phyloP scores from a whole-genome alignment of 2,329 filamentous ascomycete species.

The Onygenales sp. region DNA sequence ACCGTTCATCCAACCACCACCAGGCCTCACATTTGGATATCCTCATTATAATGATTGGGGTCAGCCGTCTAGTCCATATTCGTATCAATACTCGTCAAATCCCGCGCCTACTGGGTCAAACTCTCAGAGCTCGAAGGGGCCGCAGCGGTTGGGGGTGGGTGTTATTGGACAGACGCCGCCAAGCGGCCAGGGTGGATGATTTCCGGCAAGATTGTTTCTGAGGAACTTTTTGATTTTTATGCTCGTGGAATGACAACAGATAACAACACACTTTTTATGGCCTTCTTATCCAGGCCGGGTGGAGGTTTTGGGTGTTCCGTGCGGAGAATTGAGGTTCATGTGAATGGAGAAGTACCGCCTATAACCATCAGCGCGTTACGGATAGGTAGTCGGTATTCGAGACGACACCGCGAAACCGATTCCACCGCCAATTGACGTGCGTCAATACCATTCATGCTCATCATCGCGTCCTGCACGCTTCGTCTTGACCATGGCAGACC shows the following conservation, averaged over 20 bases:
- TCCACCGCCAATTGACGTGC: no score
- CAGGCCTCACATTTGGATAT: not conserved
- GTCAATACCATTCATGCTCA: no score
- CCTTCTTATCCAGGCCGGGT: not conserved
- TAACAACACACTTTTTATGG: not conserved
- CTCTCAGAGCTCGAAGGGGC: not conserved
- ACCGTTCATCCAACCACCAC: constrained; percentile 2
- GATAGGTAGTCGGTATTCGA: no score
- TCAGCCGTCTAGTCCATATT: not conserved
- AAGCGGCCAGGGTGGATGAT: constrained; percentile 40
- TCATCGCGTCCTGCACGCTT: no score
- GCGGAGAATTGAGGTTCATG: not conserved
- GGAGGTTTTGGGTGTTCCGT: not conserved
- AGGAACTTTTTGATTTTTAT: not conserved
- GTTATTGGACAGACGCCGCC: constrained; percentile 38
- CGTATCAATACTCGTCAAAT: not conserved
- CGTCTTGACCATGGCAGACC: no score
- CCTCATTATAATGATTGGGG: not conserved
- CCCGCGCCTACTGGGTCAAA: not conserved
- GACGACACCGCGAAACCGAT: no score
- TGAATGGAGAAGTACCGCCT: no score
- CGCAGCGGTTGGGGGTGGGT: not conserved
- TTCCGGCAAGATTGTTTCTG: not conserved
- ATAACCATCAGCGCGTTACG: no score
- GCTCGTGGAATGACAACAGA: not conserved